Conservation (phyloP, 345 rosid genomes). For the Heritiera fomes region DNA sequence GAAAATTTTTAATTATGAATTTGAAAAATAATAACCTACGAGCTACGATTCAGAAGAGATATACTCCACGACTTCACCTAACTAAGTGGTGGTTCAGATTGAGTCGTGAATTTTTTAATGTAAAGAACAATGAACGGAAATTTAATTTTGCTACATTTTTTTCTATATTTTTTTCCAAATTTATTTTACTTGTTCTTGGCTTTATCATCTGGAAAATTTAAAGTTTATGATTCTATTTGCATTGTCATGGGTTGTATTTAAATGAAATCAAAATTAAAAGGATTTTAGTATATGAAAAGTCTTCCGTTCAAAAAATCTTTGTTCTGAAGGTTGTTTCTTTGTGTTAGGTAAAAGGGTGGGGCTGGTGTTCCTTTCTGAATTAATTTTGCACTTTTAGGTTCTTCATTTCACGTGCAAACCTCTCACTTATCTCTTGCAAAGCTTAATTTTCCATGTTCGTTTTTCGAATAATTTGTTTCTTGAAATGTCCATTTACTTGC, state of each 20-base stretch:
- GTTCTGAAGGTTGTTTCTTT: constrained; percentile 19
- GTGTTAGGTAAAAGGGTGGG: constrained; percentile 30
- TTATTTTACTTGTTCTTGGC: background rate
- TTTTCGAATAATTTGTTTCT: background rate
- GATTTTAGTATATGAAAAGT: background rate
- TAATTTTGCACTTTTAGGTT: constrained; percentile 11
- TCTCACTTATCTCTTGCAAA: constrained; percentile 8
- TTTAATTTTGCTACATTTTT: background rate
- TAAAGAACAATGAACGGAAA: background rate
- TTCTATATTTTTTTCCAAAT: background rate
- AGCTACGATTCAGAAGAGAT: background rate
- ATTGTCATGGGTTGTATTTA: background rate
- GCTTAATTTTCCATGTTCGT: background rate
- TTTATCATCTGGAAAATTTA: background rate
- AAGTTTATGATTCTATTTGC: background rate
- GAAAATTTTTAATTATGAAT: background rate
- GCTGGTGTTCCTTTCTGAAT: constrained; percentile 9
- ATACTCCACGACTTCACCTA: background rate
- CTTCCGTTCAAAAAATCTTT: constrained; percentile 9
- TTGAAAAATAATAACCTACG: background rate
- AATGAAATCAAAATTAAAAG: background rate
- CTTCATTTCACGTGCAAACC: constrained; percentile 9
- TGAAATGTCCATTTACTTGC: background rate
- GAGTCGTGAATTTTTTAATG: background rate
- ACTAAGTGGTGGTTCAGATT: background rate